Evolutionary conservation across 257 asterid genomes (phyloP).

Genomic region (Phtheirospermum japonicum): DNA sequence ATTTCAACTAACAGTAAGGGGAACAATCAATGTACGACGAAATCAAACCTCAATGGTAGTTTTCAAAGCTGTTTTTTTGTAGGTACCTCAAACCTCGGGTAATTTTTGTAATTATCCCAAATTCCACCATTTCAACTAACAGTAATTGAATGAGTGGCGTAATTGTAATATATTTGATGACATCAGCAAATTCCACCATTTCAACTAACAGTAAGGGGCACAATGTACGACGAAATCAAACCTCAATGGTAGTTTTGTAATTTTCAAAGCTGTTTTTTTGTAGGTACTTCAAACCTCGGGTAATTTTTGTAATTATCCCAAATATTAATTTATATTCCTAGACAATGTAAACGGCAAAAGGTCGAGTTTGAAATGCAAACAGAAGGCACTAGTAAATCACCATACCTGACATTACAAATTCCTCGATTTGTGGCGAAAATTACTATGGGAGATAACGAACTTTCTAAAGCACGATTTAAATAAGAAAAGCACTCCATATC

Average conservation of each 20-base stretch:
- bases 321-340: not conserved
- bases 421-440: slow-evolving; percentile 91
- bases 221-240: not conserved
- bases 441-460: slow-evolving; percentile 87
- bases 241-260: not conserved
- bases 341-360: not conserved
- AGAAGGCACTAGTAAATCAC: not conserved
- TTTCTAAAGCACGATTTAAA: slow-evolving; percentile 85
- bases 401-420: slow-evolving; percentile 83
- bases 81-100: not conserved
- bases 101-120: not conserved
- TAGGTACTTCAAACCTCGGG: not conserved
- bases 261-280: not conserved
- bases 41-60: not conserved
- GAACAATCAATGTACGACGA: not conserved
- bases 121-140: no score
- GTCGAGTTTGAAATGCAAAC: not conserved
- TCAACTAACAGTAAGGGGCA: not conserved
- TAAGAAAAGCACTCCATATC: slow-evolving; percentile 97
- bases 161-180: not conserved
- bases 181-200: not conserved
- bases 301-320: not conserved
- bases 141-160: not conserved
- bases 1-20: not conserved
- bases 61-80: not conserved